A percentile compares a stretch with the other conserved stretches of the same genome.
Conservation (phyloP, 2,329 filamentous ascomycete genomes). For the Ophiosphaerella korrae region DNA sequence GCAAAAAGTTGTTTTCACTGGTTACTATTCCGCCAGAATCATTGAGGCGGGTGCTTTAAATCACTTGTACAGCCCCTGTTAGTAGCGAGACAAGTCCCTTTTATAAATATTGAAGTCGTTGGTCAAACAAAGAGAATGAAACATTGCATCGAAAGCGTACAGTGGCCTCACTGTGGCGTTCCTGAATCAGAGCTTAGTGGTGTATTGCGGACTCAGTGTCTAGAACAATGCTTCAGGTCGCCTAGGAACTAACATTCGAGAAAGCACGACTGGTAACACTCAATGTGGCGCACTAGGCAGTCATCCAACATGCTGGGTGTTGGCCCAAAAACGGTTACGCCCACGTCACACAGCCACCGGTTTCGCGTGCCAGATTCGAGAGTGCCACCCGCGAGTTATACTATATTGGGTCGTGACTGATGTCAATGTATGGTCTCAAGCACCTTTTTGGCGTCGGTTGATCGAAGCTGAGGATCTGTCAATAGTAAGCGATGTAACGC, state of each 20-base stretch:
- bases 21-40: no score
- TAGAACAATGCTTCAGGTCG: constrained; percentile 1
- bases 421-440: not conserved
- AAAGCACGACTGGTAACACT: constrained; percentile 12
- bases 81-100: not conserved
- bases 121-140: not conserved
- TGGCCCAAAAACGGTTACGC: constrained; percentile 5
- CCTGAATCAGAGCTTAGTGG: not conserved
- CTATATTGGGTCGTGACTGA: not conserved
- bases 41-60: no score
- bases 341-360: constrained; percentile 12
- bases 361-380: not conserved
- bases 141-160: not conserved
- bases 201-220: not conserved
- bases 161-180: not conserved
- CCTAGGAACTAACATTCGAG: constrained; percentile 1
- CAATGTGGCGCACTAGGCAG: constrained; percentile 9
- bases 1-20: no score
- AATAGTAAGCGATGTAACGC: not conserved
- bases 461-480: no score
- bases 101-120: not conserved
- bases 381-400: not conserved
- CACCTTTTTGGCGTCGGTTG: no score
- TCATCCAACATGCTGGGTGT: constrained; percentile 1
- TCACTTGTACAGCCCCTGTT: no score